Base-by-base conservation (phyloP, 345 rosid species). In the Boechera retrofracta region DNA sequence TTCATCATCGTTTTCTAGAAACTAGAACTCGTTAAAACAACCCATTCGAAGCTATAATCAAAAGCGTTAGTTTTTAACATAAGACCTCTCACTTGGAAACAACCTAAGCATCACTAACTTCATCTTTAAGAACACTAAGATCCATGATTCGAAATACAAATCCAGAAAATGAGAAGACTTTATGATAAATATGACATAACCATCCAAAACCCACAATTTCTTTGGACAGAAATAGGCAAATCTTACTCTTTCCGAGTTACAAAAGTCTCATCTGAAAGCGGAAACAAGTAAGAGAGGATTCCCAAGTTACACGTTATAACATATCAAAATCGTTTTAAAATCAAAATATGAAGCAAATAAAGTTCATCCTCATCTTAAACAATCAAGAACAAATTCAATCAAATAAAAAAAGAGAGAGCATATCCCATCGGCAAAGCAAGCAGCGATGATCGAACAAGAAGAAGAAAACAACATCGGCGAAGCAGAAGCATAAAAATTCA, bases 211-310 rank as follows among this genome's bases (percentile, higher is more conserved):
- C 69, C 59, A 49, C n/a, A 18, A 60, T 3, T 49, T 41, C 31
- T 36, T 12, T 4, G 32, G 39, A 32, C 4, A 73, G 0, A 41
- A 68, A 35, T 42, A 21, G 18, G 16, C 4, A 61, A 39, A 9
- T 11, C 48, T 67, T 1, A 51, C 55, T 33, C 38, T 68, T 35
- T 16, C 21, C 15, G 8, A 35, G 39, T 60, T 26, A 8, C 21
- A 18, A 64, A 64, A 54, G 71, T 55, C 21, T 72, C 52, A 35
- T 59, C 16, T 5, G 1, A 28, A 47, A 57, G 35, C 53, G 12
- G 29, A 59, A 68, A 36, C 74, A 60, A 68, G 21, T 2, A 49
- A 58, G 18, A 74, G 64, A 67, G 52, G 10, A 21, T 24, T 49
- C 1, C 21, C 21, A 1, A 21, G 21, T 21, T 21, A 21, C 21